Percentiles rank a stretch among this genome's conserved stretches.
Conservation (phyloP, 2,329 filamentous ascomycete genomes). For the Dothideomycetes sp. region DNA sequence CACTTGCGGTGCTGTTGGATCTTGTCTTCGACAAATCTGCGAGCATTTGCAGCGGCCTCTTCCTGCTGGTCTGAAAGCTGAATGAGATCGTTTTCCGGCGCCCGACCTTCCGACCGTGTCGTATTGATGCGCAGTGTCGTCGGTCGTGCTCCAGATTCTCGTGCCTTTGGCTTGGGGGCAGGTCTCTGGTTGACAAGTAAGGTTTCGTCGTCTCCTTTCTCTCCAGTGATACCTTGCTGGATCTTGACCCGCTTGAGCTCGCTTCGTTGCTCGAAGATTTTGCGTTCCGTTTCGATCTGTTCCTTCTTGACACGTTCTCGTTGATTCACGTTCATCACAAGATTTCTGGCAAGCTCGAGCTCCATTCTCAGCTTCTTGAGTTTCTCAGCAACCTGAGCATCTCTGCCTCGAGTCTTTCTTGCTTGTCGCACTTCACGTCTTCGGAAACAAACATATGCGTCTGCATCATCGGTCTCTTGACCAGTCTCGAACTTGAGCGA, state of each 20-base stretch:
- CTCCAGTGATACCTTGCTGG: conserved; percentile 66
- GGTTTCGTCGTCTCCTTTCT: conserved; percentile 88
- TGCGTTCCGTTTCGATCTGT: conserved; percentile 60
- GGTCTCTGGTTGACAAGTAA: conserved; percentile 74
- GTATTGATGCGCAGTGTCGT: conserved; percentile 33
- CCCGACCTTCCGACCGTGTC: conserved; percentile 55
- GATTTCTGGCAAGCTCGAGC: conserved; percentile 74
- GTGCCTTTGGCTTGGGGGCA: conserved; percentile 41
- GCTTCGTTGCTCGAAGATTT: conserved; percentile 72
- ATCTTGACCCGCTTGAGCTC: conserved; percentile 81
- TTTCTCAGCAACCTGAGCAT: conserved; percentile 90
- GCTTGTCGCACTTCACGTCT: conserved; percentile 88
- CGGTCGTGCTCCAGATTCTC: conserved; percentile 53
- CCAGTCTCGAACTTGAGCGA: conserved; percentile 88
- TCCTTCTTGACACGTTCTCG: conserved; percentile 74
- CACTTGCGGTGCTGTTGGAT: conserved; percentile 80
- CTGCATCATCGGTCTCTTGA: conserved; percentile 85
- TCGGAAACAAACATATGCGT: conserved; percentile 97
- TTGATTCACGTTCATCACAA: conserved; percentile 66
- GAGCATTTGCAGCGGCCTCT: conserved; percentile 72
- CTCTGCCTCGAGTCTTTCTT: conserved; percentile 85
- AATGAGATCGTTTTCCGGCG: conserved; percentile 67
- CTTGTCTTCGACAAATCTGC: conserved; percentile 74
- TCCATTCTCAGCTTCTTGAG: conserved; percentile 84
- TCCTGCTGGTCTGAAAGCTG: conserved; percentile 64